A percentile compares a stretch with the other conserved stretches of the same genome.
phyloP scores from a whole-genome alignment of 805 yeast genomes.

The Phaffomyces thermotolerans region DNA sequence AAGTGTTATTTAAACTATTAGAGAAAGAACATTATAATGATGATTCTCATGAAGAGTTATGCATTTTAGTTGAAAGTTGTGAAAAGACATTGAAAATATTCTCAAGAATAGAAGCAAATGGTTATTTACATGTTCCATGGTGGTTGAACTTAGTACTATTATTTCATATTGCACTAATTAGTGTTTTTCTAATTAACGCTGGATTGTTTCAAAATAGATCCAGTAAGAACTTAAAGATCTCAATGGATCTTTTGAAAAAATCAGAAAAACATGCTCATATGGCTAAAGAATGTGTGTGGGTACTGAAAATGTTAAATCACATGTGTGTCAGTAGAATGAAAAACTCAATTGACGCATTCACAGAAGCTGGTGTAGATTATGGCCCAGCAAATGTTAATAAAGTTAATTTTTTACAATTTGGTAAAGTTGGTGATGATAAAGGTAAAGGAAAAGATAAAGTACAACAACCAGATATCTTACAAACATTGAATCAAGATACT shows the following conservation, averaged over 20 bases:
- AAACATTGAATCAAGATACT: too few relatives aligned
- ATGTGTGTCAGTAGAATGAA: slow-evolving; percentile 39
- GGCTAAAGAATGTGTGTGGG: slow-evolving; percentile 61
- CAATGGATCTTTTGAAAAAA: slow-evolving; percentile 19
- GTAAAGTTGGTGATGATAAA: slow-evolving; percentile 24
- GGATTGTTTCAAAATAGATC: slow-evolving; percentile 26
- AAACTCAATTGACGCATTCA: slow-evolving; percentile 32
- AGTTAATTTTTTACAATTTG: slow-evolving; percentile 42
- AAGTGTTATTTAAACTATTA: slow-evolving; percentile 13
- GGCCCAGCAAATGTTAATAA: slow-evolving; percentile 46
- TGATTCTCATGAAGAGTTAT: slow-evolving; percentile 13
- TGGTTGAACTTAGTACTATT: slow-evolving; percentile 38
- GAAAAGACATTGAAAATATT: slow-evolving; percentile 27
- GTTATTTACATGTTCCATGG: slow-evolving; percentile 41
- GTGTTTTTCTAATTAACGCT: slow-evolving; percentile 35
- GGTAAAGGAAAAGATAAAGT: not conserved
- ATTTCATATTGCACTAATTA: slow-evolving; percentile 37
- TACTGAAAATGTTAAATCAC: slow-evolving; percentile 46
- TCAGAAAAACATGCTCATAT: slow-evolving; percentile 30
- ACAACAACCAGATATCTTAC: not conserved
- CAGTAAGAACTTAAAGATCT: slow-evolving; percentile 8
- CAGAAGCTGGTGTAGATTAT: slow-evolving; percentile 42
- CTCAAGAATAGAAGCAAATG: slow-evolving; percentile 25
- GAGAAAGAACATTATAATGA: slow-evolving; percentile 14
- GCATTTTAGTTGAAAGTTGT: slow-evolving; percentile 27